phyloP scores from a whole-genome alignment of 2,329 filamentous ascomycete genomes.

The Lecanosticta acicola region DNA sequence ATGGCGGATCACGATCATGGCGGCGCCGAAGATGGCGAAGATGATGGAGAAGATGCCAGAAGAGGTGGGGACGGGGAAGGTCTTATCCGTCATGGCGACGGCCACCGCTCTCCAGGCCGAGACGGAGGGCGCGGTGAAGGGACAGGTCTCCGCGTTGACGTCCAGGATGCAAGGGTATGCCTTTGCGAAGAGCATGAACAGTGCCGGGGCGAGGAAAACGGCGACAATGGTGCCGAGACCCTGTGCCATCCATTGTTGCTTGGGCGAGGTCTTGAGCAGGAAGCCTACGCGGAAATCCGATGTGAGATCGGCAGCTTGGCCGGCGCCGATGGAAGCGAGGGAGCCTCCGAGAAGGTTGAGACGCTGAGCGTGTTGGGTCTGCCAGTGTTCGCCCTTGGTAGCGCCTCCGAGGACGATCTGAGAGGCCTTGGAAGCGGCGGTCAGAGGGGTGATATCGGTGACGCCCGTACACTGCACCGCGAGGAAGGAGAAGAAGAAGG shows the following conservation, averaged over 20 bases:
- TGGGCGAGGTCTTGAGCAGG: slow-evolving; percentile 59
- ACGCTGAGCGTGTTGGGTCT: slow-evolving; percentile 50
- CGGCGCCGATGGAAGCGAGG: slow-evolving; percentile 37
- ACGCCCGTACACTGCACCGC: slow-evolving; percentile 54
- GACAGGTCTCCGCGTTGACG: slow-evolving; percentile 45
- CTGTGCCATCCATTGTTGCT: slow-evolving; percentile 63
- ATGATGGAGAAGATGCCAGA: slow-evolving; percentile 55
- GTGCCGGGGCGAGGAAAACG: slow-evolving; percentile 61
- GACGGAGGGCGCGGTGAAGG: slow-evolving; percentile 59
- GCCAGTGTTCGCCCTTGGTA: slow-evolving; percentile 51
- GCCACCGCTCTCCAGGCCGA: slow-evolving; percentile 62
- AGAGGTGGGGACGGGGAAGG: slow-evolving; percentile 50
- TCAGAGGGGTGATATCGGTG: slow-evolving; percentile 57
- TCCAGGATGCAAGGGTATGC: slow-evolving; percentile 64
- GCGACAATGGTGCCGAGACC: slow-evolving; percentile 57
- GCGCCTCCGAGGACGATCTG: slow-evolving; percentile 64
- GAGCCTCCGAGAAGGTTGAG: slow-evolving; percentile 61
- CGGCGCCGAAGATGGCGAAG: slow-evolving; percentile 48
- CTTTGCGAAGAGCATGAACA: slow-evolving; percentile 62
- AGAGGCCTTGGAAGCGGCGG: slow-evolving; percentile 62
- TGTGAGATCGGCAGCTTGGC: slow-evolving; percentile 47
- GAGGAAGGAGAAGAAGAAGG: slow-evolving; percentile 58
- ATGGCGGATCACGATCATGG: slow-evolving; percentile 51
- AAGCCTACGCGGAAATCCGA: slow-evolving; percentile 64
- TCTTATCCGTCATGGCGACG: slow-evolving; percentile 54